These are phyloP conservation scores for Talaromyces verruculosus DNA, from an alignment of 2,329 filamentous ascomycete species.

Conservation along the genomic window DNA sequence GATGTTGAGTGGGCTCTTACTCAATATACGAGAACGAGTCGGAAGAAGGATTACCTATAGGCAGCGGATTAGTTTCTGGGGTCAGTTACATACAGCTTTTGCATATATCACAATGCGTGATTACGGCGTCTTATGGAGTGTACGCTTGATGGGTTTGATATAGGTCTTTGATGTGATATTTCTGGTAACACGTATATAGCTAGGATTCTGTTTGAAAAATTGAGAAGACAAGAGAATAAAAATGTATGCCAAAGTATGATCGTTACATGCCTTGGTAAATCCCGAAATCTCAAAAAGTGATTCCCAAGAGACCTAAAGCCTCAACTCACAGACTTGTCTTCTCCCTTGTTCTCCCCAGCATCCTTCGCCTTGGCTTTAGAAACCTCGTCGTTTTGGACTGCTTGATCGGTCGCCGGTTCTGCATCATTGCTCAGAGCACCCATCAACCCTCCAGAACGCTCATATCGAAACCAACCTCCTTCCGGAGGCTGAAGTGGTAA, in stretches of 20 bases:
- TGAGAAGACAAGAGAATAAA: not conserved
- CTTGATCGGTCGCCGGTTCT: not conserved
- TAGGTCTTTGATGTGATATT: conserved; percentile 4
- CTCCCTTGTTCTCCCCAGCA: not conserved
- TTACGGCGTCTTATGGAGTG: conserved; percentile 18
- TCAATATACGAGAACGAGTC: conserved; percentile 88
- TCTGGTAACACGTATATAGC: not conserved
- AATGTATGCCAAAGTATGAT: not conserved
- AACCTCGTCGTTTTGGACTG: not conserved
- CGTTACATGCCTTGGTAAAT: not conserved
- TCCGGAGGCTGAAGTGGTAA: conserved; percentile 26
- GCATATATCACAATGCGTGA: conserved; percentile 19
- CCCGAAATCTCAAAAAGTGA: not conserved
- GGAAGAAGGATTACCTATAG: conserved; percentile 92
- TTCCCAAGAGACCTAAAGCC: not conserved
- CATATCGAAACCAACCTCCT: conserved; percentile 36
- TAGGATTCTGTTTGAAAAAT: not conserved
- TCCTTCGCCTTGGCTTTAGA: not conserved
- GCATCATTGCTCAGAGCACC: conserved; percentile 26
- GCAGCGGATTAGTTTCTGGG: not conserved
- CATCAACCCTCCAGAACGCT: conserved; percentile 27
- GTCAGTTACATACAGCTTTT: conserved; percentile 2
- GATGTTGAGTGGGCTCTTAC: conserved; percentile 96
- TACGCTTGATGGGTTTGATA: conserved; percentile 1
- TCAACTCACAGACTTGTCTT: not conserved